phyloP scores from a whole-genome alignment of 2,329 filamentous ascomycete species.

The Bimuria novae-zelandiae region DNA sequence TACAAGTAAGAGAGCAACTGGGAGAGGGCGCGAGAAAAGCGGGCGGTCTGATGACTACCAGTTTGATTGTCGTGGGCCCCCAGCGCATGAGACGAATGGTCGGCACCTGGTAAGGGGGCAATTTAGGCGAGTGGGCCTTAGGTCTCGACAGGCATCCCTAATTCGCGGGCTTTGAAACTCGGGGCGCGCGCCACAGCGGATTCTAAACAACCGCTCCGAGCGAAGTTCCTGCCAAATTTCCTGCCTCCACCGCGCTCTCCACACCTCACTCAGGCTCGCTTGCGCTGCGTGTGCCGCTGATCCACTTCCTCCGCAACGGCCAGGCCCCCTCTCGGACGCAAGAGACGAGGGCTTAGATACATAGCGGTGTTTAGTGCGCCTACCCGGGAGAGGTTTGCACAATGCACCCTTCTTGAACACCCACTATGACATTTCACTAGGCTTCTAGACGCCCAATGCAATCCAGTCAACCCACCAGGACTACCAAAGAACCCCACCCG shows the following conservation, averaged over 20 bases:
- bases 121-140: background rate
- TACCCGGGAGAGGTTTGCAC: background rate
- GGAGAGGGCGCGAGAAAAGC: slow-evolving; percentile 1
- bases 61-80: slow-evolving; percentile 11
- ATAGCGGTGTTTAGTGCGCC: background rate
- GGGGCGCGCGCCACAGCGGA: slow-evolving; percentile 7
- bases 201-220: slow-evolving; percentile 12
- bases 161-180: slow-evolving; percentile 16
- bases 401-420: background rate
- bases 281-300: no score
- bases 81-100: slow-evolving; percentile 11
- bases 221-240: slow-evolving; percentile 8
- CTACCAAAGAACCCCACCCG: no score
- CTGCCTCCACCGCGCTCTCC: background rate
- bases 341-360: background rate
- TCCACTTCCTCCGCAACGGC: background rate
- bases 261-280: no score
- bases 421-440: background rate
- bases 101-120: no score
- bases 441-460: background rate
- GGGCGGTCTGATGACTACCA: background rate
- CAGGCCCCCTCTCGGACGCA: no score
- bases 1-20: slow-evolving; percentile 16
- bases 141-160: background rate
- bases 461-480: no score